phyloP scores from a whole-genome alignment of 139 green algal species.

The Deuterostichococcus epilithicus region DNA sequence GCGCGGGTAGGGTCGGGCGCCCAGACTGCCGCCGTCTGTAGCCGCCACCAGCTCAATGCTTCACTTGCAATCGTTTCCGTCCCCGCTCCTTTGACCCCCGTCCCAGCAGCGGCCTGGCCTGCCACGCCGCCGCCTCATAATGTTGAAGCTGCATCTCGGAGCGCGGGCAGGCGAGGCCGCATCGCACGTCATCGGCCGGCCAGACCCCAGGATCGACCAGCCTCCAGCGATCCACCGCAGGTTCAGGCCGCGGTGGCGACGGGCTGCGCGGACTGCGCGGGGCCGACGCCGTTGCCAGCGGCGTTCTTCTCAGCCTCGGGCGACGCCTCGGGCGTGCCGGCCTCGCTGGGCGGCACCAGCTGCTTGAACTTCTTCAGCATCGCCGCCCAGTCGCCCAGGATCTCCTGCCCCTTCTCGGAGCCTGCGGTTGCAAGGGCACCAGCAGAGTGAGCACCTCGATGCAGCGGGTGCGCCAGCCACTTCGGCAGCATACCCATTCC shows the following conservation, averaged over 20 bases:
- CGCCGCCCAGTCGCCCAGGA: conserved; percentile 82
- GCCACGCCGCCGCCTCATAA: too few relatives aligned
- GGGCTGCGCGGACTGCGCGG: background rate
- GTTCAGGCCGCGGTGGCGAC: background rate
- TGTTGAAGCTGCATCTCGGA: too few relatives aligned
- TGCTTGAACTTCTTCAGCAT: conserved; percentile 90
- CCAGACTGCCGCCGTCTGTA: background rate
- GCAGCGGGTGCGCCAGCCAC: too few relatives aligned
- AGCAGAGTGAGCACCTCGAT: too few relatives aligned
- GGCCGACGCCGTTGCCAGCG: background rate
- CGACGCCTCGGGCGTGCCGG: conserved; percentile 62
- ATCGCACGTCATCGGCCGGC: background rate
- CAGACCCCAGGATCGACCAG: background rate
- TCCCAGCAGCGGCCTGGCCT: too few relatives aligned
- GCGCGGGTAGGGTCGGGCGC: too few relatives aligned
- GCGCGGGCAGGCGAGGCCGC: too few relatives aligned
- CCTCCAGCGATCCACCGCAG: background rate
- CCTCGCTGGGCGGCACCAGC: conserved; percentile 89
- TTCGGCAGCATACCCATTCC: too few relatives aligned
- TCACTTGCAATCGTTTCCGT: too few relatives aligned
- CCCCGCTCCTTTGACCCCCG: too few relatives aligned
- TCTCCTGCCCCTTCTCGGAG: conserved; percentile 56
- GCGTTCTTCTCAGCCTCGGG: conserved; percentile 1
- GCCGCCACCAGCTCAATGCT: background rate
- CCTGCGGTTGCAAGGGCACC: too few relatives aligned